Evolutionary conservation across 2,329 filamentous ascomycete genomes (phyloP).

Genomic region (Cryphonectria naterciae): DNA sequence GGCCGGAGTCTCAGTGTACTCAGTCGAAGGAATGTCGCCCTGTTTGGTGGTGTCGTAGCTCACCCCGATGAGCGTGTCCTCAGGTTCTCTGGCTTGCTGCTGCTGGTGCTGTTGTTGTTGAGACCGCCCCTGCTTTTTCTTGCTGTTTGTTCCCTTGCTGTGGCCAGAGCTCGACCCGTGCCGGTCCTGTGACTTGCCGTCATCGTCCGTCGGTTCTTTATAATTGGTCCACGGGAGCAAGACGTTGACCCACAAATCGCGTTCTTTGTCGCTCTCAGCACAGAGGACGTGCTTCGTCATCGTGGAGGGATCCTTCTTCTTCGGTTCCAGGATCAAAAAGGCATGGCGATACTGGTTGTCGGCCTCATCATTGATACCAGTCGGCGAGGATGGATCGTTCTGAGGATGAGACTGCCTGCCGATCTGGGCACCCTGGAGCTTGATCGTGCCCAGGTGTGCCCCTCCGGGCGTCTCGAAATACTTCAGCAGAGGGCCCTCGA

Average conservation of each 20-base stretch:
- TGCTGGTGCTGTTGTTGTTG: constrained; percentile 32
- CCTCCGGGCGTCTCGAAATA: constrained; percentile 94
- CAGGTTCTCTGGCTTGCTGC: constrained; percentile 33
- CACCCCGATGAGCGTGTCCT: constrained; percentile 58
- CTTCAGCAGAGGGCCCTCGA: constrained; percentile 68
- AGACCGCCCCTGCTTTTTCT: constrained; percentile 48
- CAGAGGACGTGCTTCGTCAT: constrained; percentile 93
- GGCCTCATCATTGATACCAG: constrained; percentile 69
- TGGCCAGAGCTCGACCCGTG: constrained; percentile 44
- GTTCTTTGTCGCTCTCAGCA: constrained; percentile 89
- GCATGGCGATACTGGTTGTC: constrained; percentile 97
- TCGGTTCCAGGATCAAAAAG: constrained; percentile 92
- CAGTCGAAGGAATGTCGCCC: constrained; percentile 51
- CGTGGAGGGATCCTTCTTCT: constrained; percentile 89
- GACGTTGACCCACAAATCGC: constrained; percentile 91
- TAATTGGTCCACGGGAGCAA: constrained; percentile 88
- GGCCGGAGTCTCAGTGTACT: constrained; percentile 36
- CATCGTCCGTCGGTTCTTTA: constrained; percentile 63
- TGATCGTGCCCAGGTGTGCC: constrained; percentile 90
- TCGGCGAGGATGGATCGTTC: constrained; percentile 62
- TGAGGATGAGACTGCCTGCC: constrained; percentile 81
- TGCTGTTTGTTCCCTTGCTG: constrained; percentile 42
- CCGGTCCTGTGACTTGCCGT: constrained; percentile 48
- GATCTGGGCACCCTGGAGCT: constrained; percentile 87
- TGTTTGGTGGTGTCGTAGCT: constrained; percentile 61